Percentiles rank a stretch among this genome's conserved stretches.
Conservation (phyloP, 1,139 yeast species). For the Blastobotrys petasosporus region DNA sequence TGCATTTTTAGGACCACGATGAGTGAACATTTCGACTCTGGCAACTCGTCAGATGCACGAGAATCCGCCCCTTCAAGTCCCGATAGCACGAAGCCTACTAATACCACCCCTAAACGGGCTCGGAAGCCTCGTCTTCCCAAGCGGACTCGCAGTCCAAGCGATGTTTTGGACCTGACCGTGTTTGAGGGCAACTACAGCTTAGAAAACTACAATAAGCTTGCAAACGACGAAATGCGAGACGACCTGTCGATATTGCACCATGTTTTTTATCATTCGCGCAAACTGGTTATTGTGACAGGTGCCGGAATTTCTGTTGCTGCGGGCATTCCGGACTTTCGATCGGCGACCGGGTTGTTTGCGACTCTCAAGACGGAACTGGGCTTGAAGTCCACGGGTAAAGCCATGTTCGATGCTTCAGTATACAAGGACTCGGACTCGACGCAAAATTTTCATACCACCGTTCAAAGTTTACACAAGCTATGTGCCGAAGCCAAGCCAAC, state of each 20-base stretch:
- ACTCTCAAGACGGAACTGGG: constrained; percentile 43
- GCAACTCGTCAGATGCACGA: neutral
- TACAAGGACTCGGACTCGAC: constrained; percentile 60
- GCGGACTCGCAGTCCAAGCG: constrained; percentile 14
- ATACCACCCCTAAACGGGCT: constrained; percentile 3
- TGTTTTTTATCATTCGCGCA: constrained; percentile 32
- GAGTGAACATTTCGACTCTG: too few relatives aligned
- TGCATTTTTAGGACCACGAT: too few relatives aligned
- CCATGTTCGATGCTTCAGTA: constrained; percentile 73
- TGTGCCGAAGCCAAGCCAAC: constrained; percentile 63
- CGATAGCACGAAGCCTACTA: neutral
- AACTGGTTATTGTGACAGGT: constrained; percentile 52
- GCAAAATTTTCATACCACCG: constrained; percentile 63
- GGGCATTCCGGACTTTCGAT: constrained; percentile 86
- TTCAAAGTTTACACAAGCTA: constrained; percentile 54
- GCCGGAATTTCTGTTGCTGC: constrained; percentile 90
- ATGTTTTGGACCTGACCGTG: constrained; percentile 17
- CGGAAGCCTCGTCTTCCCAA: constrained; percentile 26
- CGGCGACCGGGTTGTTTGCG: constrained; percentile 69
- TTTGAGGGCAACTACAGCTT: neutral
- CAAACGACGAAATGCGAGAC: constrained; percentile 15
- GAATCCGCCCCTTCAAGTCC: neutral
- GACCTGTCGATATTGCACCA: constrained; percentile 28
- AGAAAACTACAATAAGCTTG: constrained; percentile 1
- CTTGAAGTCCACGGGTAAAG: constrained; percentile 59